These are phyloP conservation scores for Cordyceps pruinosa DNA, from an alignment of 2,329 filamentous ascomycete species.

Conservation along the genomic window DNA sequence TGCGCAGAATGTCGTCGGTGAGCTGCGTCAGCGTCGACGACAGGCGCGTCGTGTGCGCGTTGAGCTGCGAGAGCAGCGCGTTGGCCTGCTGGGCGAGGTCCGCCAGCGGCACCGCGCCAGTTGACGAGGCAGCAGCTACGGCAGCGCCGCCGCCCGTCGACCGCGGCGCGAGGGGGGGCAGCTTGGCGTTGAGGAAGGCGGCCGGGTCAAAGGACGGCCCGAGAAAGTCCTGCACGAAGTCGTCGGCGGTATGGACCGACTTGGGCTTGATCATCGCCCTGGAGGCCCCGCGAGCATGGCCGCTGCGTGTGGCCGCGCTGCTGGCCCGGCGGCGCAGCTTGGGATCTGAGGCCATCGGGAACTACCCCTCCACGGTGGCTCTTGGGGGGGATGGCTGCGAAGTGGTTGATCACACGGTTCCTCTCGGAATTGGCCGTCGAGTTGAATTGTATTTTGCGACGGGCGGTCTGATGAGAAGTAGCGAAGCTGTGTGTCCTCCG, in stretches of 20 bases:
- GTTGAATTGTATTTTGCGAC: background rate
- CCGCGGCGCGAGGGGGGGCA: slow-evolving; percentile 59
- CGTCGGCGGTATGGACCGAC: slow-evolving; percentile 62
- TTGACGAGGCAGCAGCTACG: slow-evolving; percentile 13
- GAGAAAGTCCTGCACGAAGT: slow-evolving; percentile 68
- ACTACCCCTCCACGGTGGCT: background rate
- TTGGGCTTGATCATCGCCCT: slow-evolving; percentile 37
- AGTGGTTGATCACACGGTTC: background rate
- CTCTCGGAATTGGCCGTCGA: background rate
- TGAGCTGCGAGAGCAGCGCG: slow-evolving; percentile 77
- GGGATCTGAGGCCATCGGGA: slow-evolving; percentile 25
- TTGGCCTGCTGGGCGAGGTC: slow-evolving; percentile 78
- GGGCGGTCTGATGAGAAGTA: background rate
- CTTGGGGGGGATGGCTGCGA: background rate
- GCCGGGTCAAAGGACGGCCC: slow-evolving; percentile 72
- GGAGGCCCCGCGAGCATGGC: slow-evolving; percentile 35
- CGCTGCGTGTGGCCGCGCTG: slow-evolving; percentile 36
- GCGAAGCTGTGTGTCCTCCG: background rate
- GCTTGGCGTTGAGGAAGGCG: slow-evolving; percentile 72
- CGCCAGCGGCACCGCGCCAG: slow-evolving; percentile 52
- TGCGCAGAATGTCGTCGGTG: slow-evolving; percentile 90
- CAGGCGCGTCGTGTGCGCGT: slow-evolving; percentile 77
- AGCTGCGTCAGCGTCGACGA: slow-evolving; percentile 77
- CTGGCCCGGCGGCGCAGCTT: slow-evolving; percentile 36
- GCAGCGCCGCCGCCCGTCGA: slow-evolving; percentile 18